Conservation (phyloP, 2,329 filamentous ascomycete genomes). For the Cercospora zeae-maydis region DNA sequence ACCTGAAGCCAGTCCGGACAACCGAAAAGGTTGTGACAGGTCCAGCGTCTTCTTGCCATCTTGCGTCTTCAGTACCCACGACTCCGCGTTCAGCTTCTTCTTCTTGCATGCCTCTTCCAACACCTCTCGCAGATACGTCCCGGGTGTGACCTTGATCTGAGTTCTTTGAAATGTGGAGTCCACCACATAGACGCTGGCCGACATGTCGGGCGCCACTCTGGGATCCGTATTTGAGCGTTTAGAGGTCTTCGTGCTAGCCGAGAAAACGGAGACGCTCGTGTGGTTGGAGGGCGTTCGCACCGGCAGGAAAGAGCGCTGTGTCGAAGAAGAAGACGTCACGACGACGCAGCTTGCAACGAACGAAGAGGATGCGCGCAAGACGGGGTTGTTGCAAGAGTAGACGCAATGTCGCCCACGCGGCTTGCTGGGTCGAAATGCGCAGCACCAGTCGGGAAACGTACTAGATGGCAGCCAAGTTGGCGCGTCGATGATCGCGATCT, state of each 20-base stretch:
- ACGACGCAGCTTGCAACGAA: background rate
- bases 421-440: background rate
- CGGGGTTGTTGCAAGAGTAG: background rate
- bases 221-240: background rate
- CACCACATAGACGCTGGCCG: slow-evolving; percentile 77
- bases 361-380: background rate
- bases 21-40: slow-evolving; percentile 76
- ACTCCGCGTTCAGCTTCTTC: slow-evolving; percentile 67
- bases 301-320: background rate
- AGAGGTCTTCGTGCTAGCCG: background rate
- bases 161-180: slow-evolving; percentile 73
- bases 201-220: slow-evolving; percentile 53
- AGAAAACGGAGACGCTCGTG: background rate
- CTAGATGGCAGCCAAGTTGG: slow-evolving; percentile 2
- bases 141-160: slow-evolving; percentile 77
- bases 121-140: slow-evolving; percentile 78
- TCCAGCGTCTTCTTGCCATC: slow-evolving; percentile 77
- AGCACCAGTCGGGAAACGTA: background rate
- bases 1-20: slow-evolving; percentile 76
- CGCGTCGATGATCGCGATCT: slow-evolving; percentile 12
- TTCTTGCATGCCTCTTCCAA: slow-evolving; percentile 83
- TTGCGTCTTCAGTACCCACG: slow-evolving; percentile 81
- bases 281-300: background rate
- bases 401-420: background rate
- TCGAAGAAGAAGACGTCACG: background rate